Percentiles rank a stretch among this genome's conserved stretches.
These are phyloP conservation scores for Fusarium dimerum DNA, from an alignment of 2,329 filamentous ascomycete species.

Conservation along the genomic window DNA sequence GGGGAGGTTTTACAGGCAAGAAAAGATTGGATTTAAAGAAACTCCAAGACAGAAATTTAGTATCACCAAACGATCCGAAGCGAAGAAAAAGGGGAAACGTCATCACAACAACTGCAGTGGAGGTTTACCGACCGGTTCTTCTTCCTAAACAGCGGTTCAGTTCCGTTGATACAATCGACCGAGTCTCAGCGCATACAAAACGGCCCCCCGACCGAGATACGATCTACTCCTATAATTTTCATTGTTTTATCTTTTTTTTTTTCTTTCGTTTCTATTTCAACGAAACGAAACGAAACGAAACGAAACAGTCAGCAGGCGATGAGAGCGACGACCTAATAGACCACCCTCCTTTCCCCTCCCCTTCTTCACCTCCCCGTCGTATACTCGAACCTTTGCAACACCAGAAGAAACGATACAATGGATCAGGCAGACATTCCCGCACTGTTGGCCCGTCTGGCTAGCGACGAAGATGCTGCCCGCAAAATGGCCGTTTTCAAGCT, in stretches of 20 bases:
- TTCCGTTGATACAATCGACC: too few species aligned
- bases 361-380: slow-evolving; percentile 4
- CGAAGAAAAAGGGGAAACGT: too few species aligned
- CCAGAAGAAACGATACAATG: slow-evolving; percentile 36
- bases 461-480: slow-evolving; percentile 83
- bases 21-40: too few species aligned
- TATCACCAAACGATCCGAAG: too few species aligned
- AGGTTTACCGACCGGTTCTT: too few species aligned
- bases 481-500: slow-evolving; percentile 99
- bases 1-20: too few species aligned
- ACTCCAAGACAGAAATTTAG: too few species aligned
- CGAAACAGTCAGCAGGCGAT: slow-evolving; percentile 12
- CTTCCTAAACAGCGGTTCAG: too few species aligned
- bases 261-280: neutral
- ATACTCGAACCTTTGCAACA: slow-evolving; percentile 28
- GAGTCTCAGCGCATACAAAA: too few species aligned
- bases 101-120: too few species aligned
- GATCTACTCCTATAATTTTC: slow-evolving; percentile 15
- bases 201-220: neutral
- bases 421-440: slow-evolving; percentile 68
- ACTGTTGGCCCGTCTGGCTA: slow-evolving; percentile 63
- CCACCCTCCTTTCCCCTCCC: neutral
- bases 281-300: too few species aligned
- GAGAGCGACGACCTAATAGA: slow-evolving; percentile 13
- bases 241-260: neutral